phyloP scores from a whole-genome alignment of 495 filamentous ascomycete genomes.

The Pyrenula aspistea region DNA sequence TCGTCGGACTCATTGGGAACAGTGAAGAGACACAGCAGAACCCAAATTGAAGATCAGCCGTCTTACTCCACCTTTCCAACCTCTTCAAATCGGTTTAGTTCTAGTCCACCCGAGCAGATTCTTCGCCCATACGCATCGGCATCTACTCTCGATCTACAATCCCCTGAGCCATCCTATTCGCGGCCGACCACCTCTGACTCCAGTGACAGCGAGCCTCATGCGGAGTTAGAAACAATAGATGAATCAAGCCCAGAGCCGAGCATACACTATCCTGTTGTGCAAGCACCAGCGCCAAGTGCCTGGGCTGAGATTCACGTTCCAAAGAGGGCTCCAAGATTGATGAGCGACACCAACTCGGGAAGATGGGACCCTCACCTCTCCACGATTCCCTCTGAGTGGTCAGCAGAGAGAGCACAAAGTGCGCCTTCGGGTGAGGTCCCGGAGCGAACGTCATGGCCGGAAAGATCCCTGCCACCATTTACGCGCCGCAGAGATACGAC shows the following conservation, averaged over 20 bases:
- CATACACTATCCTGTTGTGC: conserved; percentile 36
- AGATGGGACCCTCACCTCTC: conserved; percentile 68
- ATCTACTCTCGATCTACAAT: conserved; percentile 16
- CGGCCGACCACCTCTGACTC: conserved; percentile 26
- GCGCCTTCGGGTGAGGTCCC: background rate
- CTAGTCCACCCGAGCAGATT: conserved; percentile 23
- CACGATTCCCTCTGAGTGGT: conserved; percentile 57
- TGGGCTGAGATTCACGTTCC: conserved; percentile 26
- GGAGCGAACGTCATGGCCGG: conserved; percentile 1
- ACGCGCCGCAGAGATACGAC: conserved; percentile 19
- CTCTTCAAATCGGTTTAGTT: conserved; percentile 25
- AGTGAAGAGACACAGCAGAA: conserved; percentile 22
- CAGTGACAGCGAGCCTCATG: conserved; percentile 19
- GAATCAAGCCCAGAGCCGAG: conserved; percentile 22
- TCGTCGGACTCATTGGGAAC: conserved; percentile 39
- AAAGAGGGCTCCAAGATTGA: conserved; percentile 17
- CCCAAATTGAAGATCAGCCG: conserved; percentile 8
- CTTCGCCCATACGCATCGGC: conserved; percentile 19
- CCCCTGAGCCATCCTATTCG: conserved; percentile 20
- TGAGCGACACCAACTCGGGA: conserved; percentile 24
- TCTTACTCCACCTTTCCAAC: conserved; percentile 24
- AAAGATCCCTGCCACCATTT: conserved; percentile 13
- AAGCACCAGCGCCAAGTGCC: conserved; percentile 33
- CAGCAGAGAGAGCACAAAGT: conserved; percentile 16
- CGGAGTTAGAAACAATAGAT: conserved; percentile 26